Evolutionary conservation across 2,329 filamentous ascomycete genomes (phyloP), one percentile per base, ranked within the genome.

Genomic region (Hymenoscyphus fraxineus): DNA sequence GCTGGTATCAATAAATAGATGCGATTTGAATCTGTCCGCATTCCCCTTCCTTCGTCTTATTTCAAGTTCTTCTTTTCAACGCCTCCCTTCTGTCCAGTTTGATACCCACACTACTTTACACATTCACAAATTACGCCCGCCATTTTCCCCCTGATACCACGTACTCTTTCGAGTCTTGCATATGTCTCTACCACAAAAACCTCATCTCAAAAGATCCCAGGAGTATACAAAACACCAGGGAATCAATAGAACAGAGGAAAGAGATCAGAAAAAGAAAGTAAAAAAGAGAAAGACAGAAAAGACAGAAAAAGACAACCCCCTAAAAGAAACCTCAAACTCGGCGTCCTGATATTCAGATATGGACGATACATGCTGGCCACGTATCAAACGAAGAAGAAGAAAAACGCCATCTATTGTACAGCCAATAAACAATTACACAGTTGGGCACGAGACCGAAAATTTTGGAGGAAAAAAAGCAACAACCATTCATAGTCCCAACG

Each of bases 381-480:
- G 47, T 22, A 54, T 54, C 19, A 54, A 54, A 22, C 19, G 47
- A n/a, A 44, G 10, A 41, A 41, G 16, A 12, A 16, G 12, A 41
- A 44, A 44, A 67, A 67, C 65, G 60, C 64, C 66, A 59, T 66
- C 63, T 70, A 70, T 66, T 65, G 59, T 68, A 70, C 68, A 70
- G 16, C 27, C 35, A 27, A 58, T 47, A 58, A 40, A 56, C 22
- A 64, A 61, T 60, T 65, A 54, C 47, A 54, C 10, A 54, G 47
- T 19, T 12, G 13, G 19, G 47, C 22, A 54, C 13, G 10, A 19
- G 47, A 27, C 47, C 47, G 19, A 60, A 44, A 59, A 22, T 22
- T 41, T 32, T 16, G 7, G 56, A 22, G 51, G 59, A 35, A 61
- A 59, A 39, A 60, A 56, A 59, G 22, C 60, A 35, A 27, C 59